Percentiles rank a stretch among this genome's conserved stretches.
These are phyloP conservation scores for Protea cynaroides DNA, from an alignment of 164 flowering plant species.

Conservation along the genomic window DNA sequence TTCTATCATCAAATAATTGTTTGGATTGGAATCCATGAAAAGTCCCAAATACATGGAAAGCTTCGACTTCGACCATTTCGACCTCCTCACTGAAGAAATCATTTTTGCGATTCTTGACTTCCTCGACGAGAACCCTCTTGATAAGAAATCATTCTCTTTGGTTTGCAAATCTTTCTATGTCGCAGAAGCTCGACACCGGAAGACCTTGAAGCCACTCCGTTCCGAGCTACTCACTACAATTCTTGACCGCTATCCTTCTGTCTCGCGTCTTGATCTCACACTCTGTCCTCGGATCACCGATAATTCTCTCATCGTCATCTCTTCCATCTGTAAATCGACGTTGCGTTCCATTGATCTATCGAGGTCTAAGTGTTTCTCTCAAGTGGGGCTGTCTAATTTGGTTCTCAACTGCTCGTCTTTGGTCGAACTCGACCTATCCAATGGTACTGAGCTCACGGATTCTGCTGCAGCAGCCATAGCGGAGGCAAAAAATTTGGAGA, in stretches of 20 bases:
- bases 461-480: constrained; percentile 55
- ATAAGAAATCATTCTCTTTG: constrained; percentile 46
- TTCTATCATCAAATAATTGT: not conserved
- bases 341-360: constrained; percentile 60
- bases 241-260: constrained; percentile 45
- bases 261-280: constrained; percentile 52
- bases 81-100: constrained; percentile 56
- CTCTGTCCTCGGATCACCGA: constrained; percentile 65
- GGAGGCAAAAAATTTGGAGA: constrained; percentile 65
- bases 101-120: constrained; percentile 40
- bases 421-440: constrained; percentile 69
- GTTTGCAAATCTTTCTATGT: constrained; percentile 41
- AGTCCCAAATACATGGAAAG: constrained; percentile 15
- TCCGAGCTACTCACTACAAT: constrained; percentile 30
- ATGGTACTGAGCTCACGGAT: constrained; percentile 59
- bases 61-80: constrained; percentile 28
- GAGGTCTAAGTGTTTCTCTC: constrained; percentile 46
- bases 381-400: constrained; percentile 47
- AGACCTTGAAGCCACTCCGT: constrained; percentile 35
- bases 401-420: constrained; percentile 36
- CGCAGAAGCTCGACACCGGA: constrained; percentile 46
- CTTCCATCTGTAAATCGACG: constrained; percentile 22
- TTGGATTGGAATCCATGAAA: constrained; percentile 21
- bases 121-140: constrained; percentile 30
- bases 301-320: constrained; percentile 30